These are phyloP conservation scores for Candida silvicultrix DNA, from an alignment of 805 yeast genomes.

Conservation along the genomic window DNA sequence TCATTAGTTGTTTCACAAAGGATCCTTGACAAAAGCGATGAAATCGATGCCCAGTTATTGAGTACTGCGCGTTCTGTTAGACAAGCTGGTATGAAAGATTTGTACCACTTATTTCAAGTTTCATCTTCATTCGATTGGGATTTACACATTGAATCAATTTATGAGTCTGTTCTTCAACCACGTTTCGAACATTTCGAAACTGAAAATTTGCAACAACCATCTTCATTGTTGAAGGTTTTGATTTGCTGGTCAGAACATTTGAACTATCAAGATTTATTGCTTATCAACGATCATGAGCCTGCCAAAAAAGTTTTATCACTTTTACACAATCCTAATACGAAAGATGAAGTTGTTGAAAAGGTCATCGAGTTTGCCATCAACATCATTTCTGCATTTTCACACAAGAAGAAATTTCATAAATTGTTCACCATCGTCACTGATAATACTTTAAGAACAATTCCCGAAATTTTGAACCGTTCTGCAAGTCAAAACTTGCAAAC, in stretches of 20 bases:
- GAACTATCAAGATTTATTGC: conserved; percentile 44
- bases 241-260: conserved; percentile 47
- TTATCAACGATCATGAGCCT: conserved; percentile 49
- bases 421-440: conserved; percentile 55
- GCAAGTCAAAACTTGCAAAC: conserved; percentile 39
- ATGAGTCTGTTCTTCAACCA: conserved; percentile 49
- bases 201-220: conserved; percentile 80
- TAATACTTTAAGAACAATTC: conserved; percentile 43
- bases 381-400: conserved; percentile 36
- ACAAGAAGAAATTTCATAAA: conserved; percentile 38
- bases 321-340: conserved; percentile 49
- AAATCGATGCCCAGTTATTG: conserved; percentile 9
- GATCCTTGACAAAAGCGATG: conserved; percentile 21
- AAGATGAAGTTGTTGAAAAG: conserved; percentile 55
- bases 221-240: conserved; percentile 66
- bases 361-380: conserved; percentile 49
- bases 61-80: conserved; percentile 51
- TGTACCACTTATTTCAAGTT: conserved; percentile 48
- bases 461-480: conserved; percentile 35
- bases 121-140: conserved; percentile 58
- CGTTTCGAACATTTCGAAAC: conserved; percentile 61
- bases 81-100: conserved; percentile 59
- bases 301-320: conserved; percentile 49
- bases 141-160: conserved; percentile 43
- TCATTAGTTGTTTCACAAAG: conserved; percentile 48